Percentiles rank a stretch among this genome's conserved stretches.
Conservation (phyloP, 306 rosid species). For the Vigna angularis region DNA sequence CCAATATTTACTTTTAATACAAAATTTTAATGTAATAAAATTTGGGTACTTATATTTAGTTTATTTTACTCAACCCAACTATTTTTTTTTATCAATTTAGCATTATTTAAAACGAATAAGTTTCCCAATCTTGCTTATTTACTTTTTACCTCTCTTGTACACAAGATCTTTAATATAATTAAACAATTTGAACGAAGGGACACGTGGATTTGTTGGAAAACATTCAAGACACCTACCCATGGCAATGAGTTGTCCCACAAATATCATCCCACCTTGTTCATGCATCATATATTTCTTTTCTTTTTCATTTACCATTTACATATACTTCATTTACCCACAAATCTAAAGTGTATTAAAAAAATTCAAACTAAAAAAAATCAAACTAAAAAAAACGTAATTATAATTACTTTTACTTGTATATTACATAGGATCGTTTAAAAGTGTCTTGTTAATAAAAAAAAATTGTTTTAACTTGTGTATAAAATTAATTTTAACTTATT, state of each 20-base stretch:
- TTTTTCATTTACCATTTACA: not conserved
- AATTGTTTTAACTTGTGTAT: too few relatives aligned
- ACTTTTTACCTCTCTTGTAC: too few relatives aligned
- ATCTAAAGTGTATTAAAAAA: not conserved
- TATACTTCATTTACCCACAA: too few relatives aligned
- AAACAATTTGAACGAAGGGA: not conserved
- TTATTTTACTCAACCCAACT: too few relatives aligned
- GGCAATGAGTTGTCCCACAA: not conserved
- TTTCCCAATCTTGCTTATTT: not conserved
- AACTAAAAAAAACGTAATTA: not conserved
- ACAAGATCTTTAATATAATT: not conserved
- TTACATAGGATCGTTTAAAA: too few relatives aligned
- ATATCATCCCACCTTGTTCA: slow-evolving; percentile 1
- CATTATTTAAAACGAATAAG: too few relatives aligned
- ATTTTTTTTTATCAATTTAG: too few relatives aligned
- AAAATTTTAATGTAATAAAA: too few relatives aligned
- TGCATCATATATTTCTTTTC: not conserved
- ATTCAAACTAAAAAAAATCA: not conserved
- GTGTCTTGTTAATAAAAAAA: too few relatives aligned
- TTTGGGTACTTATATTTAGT: too few relatives aligned
- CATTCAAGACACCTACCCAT: not conserved
- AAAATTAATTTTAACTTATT: too few relatives aligned
- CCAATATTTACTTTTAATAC: too few relatives aligned
- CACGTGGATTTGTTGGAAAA: slow-evolving; percentile 11
- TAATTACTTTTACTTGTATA: not conserved